Conservation (phyloP, 2,329 filamentous ascomycete genomes). For the Clonostachys rhizophaga region DNA sequence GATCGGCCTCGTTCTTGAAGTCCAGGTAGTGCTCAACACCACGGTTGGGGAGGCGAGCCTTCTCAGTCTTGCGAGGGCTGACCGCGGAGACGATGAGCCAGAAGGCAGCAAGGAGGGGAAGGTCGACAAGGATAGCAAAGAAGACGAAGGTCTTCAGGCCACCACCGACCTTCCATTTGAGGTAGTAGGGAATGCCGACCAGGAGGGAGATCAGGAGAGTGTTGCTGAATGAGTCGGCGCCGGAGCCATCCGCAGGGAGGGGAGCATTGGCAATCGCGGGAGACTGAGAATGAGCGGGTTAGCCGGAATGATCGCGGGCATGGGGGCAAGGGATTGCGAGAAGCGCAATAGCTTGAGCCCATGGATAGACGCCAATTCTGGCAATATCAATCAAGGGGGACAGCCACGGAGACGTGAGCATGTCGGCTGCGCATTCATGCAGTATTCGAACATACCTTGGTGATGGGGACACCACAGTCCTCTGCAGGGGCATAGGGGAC, state of each 20-base stretch:
- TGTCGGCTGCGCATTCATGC: neutral
- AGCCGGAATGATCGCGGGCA: neutral
- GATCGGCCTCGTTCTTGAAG: conserved; percentile 64
- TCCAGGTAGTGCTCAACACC: conserved; percentile 88
- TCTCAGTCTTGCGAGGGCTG: conserved; percentile 88
- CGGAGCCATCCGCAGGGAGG: conserved; percentile 82
- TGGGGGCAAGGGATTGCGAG: too few relatives aligned
- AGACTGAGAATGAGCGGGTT: conserved; percentile 12
- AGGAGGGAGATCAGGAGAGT: conserved; percentile 67
- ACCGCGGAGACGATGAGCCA: conserved; percentile 79
- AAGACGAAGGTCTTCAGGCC: conserved; percentile 87
- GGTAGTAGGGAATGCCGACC: conserved; percentile 67
- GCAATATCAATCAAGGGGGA: too few relatives aligned
- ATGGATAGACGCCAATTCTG: too few relatives aligned
- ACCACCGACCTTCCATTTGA: conserved; percentile 83
- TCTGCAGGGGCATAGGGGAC: conserved; percentile 37
- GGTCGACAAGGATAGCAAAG: conserved; percentile 69
- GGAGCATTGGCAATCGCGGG: conserved; percentile 89
- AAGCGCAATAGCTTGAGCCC: too few relatives aligned
- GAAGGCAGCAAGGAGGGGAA: conserved; percentile 77
- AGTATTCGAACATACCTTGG: conserved; percentile 27
- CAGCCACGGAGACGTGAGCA: neutral
- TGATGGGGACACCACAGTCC: conserved; percentile 45
- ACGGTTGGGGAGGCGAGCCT: conserved; percentile 79
- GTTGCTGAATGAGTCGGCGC: conserved; percentile 86